Evolutionary conservation across 1,284 basidiomycete genomes (phyloP), one percentile per base, ranked within the genome.

Genomic region (Fomitopsis betulina): DNA sequence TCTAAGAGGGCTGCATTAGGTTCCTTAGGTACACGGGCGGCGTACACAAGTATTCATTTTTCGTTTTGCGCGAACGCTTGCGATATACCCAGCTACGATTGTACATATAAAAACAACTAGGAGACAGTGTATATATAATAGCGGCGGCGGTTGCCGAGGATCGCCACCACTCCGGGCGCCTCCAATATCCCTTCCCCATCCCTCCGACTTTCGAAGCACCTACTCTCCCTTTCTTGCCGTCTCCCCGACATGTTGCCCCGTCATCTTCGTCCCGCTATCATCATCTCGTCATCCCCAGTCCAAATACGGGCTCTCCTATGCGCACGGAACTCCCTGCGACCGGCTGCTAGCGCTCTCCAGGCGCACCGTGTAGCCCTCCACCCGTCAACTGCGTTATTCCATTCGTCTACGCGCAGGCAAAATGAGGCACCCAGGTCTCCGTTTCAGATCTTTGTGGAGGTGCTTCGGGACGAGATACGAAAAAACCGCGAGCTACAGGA

Each of bases 401-500:
- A 92, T 69, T 80, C 87, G 32, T 87, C 88, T 37, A 77, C 86
- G 33, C 76, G 78, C 37, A 76, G 80, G 40, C 77, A 74, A 53
- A 79, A 85, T 65, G 90, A 91, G 67, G 73, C 84, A 3, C 92
- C 93, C 3, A 93, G 91, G 70, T 96, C 93, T 6, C 97, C 97
- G 1, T 98, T 98, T 71, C 89, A 93, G 73, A 96, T 93, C 1
- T 99, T 99, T 65, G 94, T 98, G 17, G 93, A 98, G 49, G 95
- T 96, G 23, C 80, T 99, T 56, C 86, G 83, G 65, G 94, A 97
- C 60, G 96, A 99, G 75, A 77, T 99, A 52, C 81, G 85, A 71
- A 98, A 98, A 81, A 96, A 94, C 72, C 81, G 94, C 65, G 96
- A 96, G 71, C 80, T 97, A 58, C 94, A 97, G 76, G 94, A 98